These are phyloP conservation scores for Aphanomyces invadans DNA, from an alignment of 352 stramenopile genomes.

Conservation along the genomic window DNA sequence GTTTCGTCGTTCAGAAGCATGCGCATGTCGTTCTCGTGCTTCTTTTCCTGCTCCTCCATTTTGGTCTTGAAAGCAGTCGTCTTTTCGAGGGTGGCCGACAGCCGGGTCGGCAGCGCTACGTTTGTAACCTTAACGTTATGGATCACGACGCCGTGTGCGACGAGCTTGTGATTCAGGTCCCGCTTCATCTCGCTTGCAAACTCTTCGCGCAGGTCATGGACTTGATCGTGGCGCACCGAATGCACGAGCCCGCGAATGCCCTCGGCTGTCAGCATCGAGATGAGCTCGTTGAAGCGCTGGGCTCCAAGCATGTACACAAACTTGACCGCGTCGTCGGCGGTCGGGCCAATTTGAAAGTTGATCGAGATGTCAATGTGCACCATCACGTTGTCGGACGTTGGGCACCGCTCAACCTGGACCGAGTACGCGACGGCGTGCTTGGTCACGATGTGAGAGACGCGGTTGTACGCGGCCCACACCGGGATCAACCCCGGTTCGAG, in stretches of 20 bases:
- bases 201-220: slow-evolving; percentile 72
- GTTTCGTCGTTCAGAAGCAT: slow-evolving; percentile 80
- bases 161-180: slow-evolving; percentile 67
- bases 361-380: slow-evolving; percentile 85
- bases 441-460: slow-evolving; percentile 82
- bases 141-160: slow-evolving; percentile 66
- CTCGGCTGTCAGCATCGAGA: slow-evolving; percentile 70
- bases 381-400: slow-evolving; percentile 83
- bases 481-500: slow-evolving; percentile 72
- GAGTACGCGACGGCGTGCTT: slow-evolving; percentile 80
- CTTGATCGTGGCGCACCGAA: slow-evolving; percentile 73
- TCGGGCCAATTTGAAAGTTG: slow-evolving; percentile 80
- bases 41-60: slow-evolving; percentile 86
- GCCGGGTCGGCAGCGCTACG: slow-evolving; percentile 51
- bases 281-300: slow-evolving; percentile 75
- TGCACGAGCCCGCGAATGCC: slow-evolving; percentile 72
- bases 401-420: slow-evolving; percentile 58
- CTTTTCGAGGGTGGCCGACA: slow-evolving; percentile 66
- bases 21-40: slow-evolving; percentile 78
- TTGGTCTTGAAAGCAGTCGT: slow-evolving; percentile 81
- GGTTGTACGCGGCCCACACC: slow-evolving; percentile 68
- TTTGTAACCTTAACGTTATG: slow-evolving; percentile 86
- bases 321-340: slow-evolving; percentile 58
- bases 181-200: slow-evolving; percentile 81
- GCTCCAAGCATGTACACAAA: slow-evolving; percentile 82